phyloP scores from a whole-genome alignment of 225 moss, liverwort and hornwort species.

The Pseudoscleropodium purum region DNA sequence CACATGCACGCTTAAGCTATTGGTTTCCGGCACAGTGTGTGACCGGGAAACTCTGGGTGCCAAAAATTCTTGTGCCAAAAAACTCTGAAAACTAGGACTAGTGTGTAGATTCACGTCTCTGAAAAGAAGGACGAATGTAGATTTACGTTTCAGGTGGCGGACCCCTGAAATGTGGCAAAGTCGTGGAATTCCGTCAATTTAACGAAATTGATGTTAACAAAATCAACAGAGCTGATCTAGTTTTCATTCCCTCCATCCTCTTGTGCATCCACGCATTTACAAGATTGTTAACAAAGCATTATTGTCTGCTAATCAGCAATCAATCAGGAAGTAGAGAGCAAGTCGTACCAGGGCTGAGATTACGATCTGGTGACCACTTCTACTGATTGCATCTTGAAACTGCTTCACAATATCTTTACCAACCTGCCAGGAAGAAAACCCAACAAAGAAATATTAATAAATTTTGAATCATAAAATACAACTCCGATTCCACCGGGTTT shows the following conservation, averaged over 20 bases:
- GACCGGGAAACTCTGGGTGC: background rate
- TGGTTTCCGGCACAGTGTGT: background rate
- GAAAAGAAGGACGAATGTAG: background rate
- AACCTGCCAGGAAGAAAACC: conserved; percentile 18
- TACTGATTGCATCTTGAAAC: conserved; percentile 47
- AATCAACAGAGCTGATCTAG: background rate
- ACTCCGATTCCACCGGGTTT: background rate
- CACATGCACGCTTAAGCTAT: background rate
- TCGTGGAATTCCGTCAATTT: background rate
- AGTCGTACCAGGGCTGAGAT: conserved; percentile 46
- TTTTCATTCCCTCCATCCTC: background rate
- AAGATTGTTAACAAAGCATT: background rate
- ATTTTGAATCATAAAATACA: background rate
- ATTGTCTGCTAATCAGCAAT: background rate
- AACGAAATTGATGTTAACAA: background rate
- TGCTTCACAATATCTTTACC: conserved; percentile 52
- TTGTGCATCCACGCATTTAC: background rate
- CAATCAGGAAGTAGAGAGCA: background rate
- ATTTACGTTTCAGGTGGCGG: background rate
- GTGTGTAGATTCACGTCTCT: background rate
- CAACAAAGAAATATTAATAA: background rate
- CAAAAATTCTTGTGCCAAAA: background rate
- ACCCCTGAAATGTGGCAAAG: background rate
- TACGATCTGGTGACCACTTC: conserved; percentile 34
- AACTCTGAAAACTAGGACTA: background rate